Base-by-base conservation (phyloP, 306 rosid species). In the Rosa multiflora region DNA sequence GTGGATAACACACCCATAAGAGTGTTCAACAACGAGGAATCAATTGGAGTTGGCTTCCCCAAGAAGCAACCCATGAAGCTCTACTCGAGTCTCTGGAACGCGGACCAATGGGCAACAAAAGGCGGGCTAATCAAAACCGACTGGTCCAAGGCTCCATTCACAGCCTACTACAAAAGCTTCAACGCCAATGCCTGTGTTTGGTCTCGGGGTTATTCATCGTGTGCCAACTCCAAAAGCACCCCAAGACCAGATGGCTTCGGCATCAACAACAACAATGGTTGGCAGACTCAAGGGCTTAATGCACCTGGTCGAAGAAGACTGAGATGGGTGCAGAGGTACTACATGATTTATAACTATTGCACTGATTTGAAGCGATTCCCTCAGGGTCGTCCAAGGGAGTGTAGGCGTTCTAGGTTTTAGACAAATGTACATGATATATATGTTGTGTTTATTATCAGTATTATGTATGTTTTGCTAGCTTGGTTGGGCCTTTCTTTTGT, bases 81-180 rank as follows among this genome's bases (percentile, higher is more conserved):
- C 44, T 76, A 76, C 84, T 83, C 87, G 32, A 83, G 84, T 74
- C 66, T 80, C 4, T 83, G 84, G 87, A 83, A 72, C 3, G 84
- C 81, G 1, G 87, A 83, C 67, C 87, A 80, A 26, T 83, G 87
- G 87, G 87, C 87, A 7, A 83, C 87, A 0, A 71, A 56, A 76
- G 87, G 87, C 8, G 84, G 87, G 21, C 23, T 76, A 4, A 80
- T 83, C 18, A 83, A 80, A 69, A 83, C 81, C 18, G 81, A 83
- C 47, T 83, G 87, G 87, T 80, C 87, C 46, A 76, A 83, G 6
- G 83, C 84, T 71, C 87, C 87, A n/a, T 83, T 83, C 84, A 83
- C 78, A 9, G 87, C 87, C 42, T 76, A 21, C 72, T 83, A 80
- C 29, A 70, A 55, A 20, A 40, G 77, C 72, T 80, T 80, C 81